Base-by-base conservation (phyloP, 306 rosid genomes). In the Quercus variabilis region DNA sequence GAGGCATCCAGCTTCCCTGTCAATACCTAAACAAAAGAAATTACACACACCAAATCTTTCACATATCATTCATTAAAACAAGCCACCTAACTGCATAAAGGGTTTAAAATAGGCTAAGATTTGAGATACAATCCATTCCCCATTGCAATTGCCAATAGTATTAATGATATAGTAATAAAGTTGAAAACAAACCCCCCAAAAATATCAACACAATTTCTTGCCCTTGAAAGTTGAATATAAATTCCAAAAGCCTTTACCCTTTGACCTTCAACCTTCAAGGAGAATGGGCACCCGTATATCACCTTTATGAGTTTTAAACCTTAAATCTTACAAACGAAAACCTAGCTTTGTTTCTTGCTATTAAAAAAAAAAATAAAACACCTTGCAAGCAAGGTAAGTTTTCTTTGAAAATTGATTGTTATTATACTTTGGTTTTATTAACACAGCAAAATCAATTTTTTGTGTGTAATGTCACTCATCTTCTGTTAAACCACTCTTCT, bases 301-400 rank as follows among this genome's bases (percentile, higher is more conserved):
- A 28, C 19, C 41, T 59, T 59, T 20, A 9, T 10, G 19, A 62
- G 69, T 60, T 60, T 5, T 3, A 6, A 62, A 12, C 38, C 26
- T 62, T 6, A 25, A 20, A 62, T 62, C 38, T 62, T 62, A 26
- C 33, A 62, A 2, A 62, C 9, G 1, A 62, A 62, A 62, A 62
- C 69, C 69, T 26, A 17, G 17, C 5, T 8, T 58, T 10, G 3
- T 25, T 26, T 25, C 17, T 14, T 11, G 1, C 1, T 25, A 41
- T 26, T 13, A 11, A 49, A 49, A 49, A 49, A 49, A 10, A 0
- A 3, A 49, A 49, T 23, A 23, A 4, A 12, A 1, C 80, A 78
- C 82, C 80, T 77, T 71, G 70, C 63, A 78, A 63, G 63, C n/a
- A 19, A 14, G 69, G n/a, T 33, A 62, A 25, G 35, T 75, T 41